Evolutionary conservation across 208 protist genomes (phyloP).

Genomic region (Trichomonas gallinae): DNA sequence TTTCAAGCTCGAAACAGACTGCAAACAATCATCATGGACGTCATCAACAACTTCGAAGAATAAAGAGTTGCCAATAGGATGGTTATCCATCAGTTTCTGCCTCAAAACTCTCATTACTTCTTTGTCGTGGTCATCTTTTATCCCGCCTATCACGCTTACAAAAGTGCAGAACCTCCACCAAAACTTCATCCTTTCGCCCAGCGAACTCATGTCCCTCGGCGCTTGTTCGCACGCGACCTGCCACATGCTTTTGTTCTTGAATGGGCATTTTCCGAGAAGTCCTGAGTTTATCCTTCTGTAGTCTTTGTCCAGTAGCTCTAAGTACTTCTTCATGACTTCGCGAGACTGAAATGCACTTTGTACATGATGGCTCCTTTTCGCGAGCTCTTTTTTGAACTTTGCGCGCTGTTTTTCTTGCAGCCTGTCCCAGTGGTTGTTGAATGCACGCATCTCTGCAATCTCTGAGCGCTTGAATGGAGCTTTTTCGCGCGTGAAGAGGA

Average conservation of each 20-base stretch:
- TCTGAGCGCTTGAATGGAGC: not conserved
- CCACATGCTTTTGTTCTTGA: not conserved
- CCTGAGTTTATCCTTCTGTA: not conserved
- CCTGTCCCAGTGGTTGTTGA: not conserved
- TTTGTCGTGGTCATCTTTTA: not conserved
- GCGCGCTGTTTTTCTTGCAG: not conserved
- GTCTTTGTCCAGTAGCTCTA: not conserved
- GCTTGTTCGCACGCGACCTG: not conserved
- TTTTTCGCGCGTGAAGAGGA: not conserved
- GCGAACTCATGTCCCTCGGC: not conserved
- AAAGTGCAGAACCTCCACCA: not conserved
- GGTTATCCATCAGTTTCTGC: not conserved
- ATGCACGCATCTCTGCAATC: not conserved
- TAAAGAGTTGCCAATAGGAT: not conserved
- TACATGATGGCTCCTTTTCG: not conserved
- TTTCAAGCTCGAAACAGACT: not conserved
- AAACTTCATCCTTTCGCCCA: not conserved
- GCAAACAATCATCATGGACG: not conserved
- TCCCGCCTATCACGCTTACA: not conserved
- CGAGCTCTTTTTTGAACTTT: not conserved
- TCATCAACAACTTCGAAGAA: not conserved
- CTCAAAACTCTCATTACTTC: not conserved
- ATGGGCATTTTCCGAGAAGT: not conserved
- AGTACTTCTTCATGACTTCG: not conserved
- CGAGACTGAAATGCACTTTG: not conserved